Percentiles rank a stretch among this genome's conserved stretches.
Conservation (phyloP, 805 yeast species). For the Scheffersomyces coipomensis region DNA sequence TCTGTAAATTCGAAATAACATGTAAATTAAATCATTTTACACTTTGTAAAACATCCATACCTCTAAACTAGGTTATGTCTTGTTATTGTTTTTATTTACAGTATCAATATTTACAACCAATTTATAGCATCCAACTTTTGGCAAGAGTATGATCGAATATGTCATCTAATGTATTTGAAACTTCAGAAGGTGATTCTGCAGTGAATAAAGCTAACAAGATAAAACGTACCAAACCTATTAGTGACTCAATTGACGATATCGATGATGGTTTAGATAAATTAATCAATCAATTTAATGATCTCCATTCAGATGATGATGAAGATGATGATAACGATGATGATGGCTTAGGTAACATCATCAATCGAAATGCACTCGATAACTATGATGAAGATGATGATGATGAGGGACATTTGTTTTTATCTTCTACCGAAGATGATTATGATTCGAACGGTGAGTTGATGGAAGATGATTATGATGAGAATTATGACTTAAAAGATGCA, state of each 20-base stretch:
- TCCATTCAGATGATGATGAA: conserved; percentile 5
- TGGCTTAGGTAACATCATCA: conserved; percentile 6
- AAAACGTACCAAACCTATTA: conserved; percentile 1
- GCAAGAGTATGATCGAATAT: conserved; percentile 8
- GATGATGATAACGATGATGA: conserved; percentile 8
- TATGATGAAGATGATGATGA: conserved; percentile 5
- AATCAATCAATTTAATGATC: conserved; percentile 2
- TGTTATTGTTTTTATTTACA: too few species aligned
- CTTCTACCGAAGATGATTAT: conserved; percentile 4
- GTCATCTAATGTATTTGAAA: conserved; percentile 22
- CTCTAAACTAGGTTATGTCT: too few species aligned
- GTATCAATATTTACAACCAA: too few species aligned
- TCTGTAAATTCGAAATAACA: too few species aligned
- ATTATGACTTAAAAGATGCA: conserved; percentile 56
- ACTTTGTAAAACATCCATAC: too few species aligned
- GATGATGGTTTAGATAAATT: conserved; percentile 1
- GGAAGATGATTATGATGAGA: conserved; percentile 41
- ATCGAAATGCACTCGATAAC: conserved; percentile 4
- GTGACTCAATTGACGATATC: background rate
- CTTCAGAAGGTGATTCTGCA: conserved; percentile 9
- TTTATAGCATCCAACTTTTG: too few species aligned
- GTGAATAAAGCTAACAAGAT: conserved; percentile 2
- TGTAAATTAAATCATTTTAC: too few species aligned
- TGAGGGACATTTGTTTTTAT: conserved; percentile 1
- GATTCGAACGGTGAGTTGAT: conserved; percentile 22